phyloP scores from a whole-genome alignment of 106 monocot genomes.

The Phalaenopsis aphrodite region DNA sequence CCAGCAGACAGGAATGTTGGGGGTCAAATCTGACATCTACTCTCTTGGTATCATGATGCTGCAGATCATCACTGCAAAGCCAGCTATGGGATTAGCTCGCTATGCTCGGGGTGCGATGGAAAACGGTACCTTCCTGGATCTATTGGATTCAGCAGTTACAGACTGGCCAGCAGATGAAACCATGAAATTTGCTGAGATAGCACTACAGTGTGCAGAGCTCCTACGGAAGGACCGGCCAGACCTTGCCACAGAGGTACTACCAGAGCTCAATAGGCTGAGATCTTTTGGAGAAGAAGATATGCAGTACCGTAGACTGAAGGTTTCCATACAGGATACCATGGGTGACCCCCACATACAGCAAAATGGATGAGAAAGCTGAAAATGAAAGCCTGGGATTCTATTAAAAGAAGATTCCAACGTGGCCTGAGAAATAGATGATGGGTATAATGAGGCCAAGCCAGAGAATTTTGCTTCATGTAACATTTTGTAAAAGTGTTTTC shows the following conservation, averaged over 20 bases:
- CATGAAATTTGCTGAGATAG: slow-evolving; percentile 24
- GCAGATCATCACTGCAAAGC: slow-evolving; percentile 48
- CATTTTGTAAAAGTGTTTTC: neutral
- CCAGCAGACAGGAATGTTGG: slow-evolving; percentile 63
- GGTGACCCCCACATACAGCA: neutral
- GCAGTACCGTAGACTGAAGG: neutral
- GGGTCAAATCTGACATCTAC: slow-evolving; percentile 63
- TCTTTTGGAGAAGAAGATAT: slow-evolving; percentile 29
- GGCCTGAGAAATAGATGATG: neutral
- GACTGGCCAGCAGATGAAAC: slow-evolving; percentile 62
- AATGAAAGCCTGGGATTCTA: neutral
- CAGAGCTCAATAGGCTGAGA: slow-evolving; percentile 46
- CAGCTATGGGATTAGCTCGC: slow-evolving; percentile 54
- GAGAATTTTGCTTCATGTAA: neutral
- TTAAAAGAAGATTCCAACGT: neutral
- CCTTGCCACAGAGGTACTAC: slow-evolving; percentile 28
- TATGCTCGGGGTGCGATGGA: slow-evolving; percentile 40
- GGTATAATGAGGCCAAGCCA: neutral
- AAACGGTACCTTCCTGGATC: slow-evolving; percentile 28
- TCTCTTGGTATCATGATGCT: slow-evolving; percentile 57
- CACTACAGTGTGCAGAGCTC: slow-evolving; percentile 52
- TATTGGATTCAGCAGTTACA: slow-evolving; percentile 39
- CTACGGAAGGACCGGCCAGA: slow-evolving; percentile 60
- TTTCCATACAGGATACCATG: slow-evolving; percentile 7
- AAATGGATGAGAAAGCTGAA: neutral